phyloP scores from a whole-genome alignment of 176 grass and related monocot genomes.

The Typha latifolia region DNA sequence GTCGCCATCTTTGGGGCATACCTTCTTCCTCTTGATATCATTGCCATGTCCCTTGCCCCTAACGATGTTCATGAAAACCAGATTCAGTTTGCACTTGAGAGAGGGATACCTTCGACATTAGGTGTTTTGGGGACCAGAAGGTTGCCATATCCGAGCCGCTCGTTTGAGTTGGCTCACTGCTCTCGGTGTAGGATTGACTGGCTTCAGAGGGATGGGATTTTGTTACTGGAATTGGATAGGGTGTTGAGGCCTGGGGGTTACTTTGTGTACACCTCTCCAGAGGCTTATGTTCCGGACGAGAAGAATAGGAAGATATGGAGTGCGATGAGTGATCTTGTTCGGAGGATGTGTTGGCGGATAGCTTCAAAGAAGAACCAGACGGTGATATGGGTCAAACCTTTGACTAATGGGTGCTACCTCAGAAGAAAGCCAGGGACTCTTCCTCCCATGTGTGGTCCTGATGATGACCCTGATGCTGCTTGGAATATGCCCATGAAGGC shows the following conservation, averaged over 20 bases:
- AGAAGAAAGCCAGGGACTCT: conserved; percentile 42
- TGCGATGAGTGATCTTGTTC: conserved; percentile 49
- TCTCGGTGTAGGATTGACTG: conserved; percentile 70
- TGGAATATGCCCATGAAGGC: conserved; percentile 75
- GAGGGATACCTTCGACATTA: conserved; percentile 57
- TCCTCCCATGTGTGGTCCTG: conserved; percentile 36
- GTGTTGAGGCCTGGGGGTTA: conserved; percentile 66
- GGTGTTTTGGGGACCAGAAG: conserved; percentile 64
- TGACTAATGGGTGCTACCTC: conserved; percentile 65
- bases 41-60: conserved; percentile 64
- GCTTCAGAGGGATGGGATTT: conserved; percentile 78
- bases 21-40: conserved; percentile 44
- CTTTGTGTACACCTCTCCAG: conserved; percentile 73
- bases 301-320: conserved; percentile 58
- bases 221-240: conserved; percentile 65
- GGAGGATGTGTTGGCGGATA: conserved; percentile 63
- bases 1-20: conserved; percentile 75
- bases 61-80: conserved; percentile 86
- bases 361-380: conserved; percentile 69
- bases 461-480: conserved; percentile 59
- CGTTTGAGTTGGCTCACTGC: conserved; percentile 63
- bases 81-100: conserved; percentile 79
- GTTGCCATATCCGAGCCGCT: conserved; percentile 55
- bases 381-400: conserved; percentile 69
- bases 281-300: conserved; percentile 57